Base-by-base conservation (phyloP, 2,329 filamentous ascomycete species). In the Ilyonectria destructans region DNA sequence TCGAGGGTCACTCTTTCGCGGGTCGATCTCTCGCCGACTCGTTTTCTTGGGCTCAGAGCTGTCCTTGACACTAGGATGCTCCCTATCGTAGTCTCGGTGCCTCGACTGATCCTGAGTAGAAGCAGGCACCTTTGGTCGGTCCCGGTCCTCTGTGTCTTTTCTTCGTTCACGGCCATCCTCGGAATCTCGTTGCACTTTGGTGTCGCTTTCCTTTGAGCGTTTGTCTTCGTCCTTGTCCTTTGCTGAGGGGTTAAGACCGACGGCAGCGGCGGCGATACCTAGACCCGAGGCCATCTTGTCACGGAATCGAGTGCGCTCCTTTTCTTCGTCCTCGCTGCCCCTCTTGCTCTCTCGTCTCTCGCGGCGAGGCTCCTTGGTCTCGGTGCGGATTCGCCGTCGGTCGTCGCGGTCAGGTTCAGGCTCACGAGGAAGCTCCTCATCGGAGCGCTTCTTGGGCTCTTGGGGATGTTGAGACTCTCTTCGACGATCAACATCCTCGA, bases 231-330 rank as follows among this genome's bases (percentile, higher is more conserved):
- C 82, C 55, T 82, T 84, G 19, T 83, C 82, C 56, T 82, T 84
- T 21, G 78, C 64, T 8, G 77, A 74, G 4, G 81, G 77, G 1
- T 75, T 76, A 12, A 87, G 79, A 37, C 85, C 86, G 19, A 88
- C 80, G 4, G 86, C 83, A 4, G 84, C 84, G 6, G 85, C 86
- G 33, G 84, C 85, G 19, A 85, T 82, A 35, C 86, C 83, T 4
- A 88, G 77, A 1, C 86, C 86, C 7, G 83, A 79, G 9, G 81
- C 80, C 26, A 87, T 78, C 69, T 86, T 88, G 54, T 88, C 86
- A 43, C 85, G 83, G 37, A 84, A 75, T 58, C 83, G 83, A 52
- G 82, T 81, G 23, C 80, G 82, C 48, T 82, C 81, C 62, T 80
- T 81, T n/a, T 82, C 80, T 9, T 84, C 82, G 2, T 78, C 77